phyloP scores from a whole-genome alignment of 345 rosid species.

The Eucalyptus regnans region DNA sequence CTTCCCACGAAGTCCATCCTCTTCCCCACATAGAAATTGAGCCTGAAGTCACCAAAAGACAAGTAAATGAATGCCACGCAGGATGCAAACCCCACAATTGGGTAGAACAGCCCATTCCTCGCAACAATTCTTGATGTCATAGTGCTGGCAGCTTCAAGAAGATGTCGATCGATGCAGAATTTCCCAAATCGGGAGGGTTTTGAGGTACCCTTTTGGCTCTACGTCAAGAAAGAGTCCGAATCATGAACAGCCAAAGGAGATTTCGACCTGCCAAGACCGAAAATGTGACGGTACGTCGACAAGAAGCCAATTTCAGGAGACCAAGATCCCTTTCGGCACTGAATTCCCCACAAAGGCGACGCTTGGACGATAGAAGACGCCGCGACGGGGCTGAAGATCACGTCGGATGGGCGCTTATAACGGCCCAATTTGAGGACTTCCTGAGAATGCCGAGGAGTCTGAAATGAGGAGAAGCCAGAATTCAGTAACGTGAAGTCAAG shows the following conservation, averaged over 20 bases:
- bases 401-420: not conserved
- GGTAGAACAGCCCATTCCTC: slow-evolving; percentile 47
- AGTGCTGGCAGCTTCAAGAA: not conserved
- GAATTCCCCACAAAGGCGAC: not conserved
- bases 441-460: not conserved
- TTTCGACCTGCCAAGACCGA: not conserved
- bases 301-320: not conserved
- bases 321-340: not conserved
- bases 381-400: not conserved
- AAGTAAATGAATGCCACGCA: slow-evolving; percentile 66
- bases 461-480: not conserved
- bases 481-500: not conserved
- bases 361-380: not conserved
- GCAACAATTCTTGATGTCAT: slow-evolving; percentile 21
- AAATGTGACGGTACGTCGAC: not conserved
- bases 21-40: slow-evolving; percentile 9
- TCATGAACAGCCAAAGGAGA: not conserved
- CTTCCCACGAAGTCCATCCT: slow-evolving; percentile 52
- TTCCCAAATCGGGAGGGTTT: not conserved
- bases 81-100: slow-evolving; percentile 73
- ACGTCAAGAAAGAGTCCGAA: not conserved
- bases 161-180: not conserved
- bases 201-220: not conserved
- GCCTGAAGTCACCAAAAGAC: slow-evolving; percentile 67
- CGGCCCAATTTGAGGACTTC: not conserved